Evolutionary conservation across 1,139 yeast genomes (phyloP).

Genomic region (Yamadazyma diddensiae): DNA sequence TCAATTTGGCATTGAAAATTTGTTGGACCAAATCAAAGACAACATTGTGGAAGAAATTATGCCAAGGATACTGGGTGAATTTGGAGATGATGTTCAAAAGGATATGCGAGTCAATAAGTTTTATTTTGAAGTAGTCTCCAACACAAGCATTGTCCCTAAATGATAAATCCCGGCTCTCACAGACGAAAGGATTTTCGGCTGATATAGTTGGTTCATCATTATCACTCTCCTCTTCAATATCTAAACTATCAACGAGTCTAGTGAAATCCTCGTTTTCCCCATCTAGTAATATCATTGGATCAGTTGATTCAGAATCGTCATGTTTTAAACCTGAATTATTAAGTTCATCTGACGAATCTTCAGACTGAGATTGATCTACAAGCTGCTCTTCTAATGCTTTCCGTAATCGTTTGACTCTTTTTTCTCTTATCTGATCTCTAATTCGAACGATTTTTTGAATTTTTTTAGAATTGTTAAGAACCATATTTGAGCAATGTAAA

Average conservation of each 20-base stretch:
- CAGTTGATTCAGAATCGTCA: conserved; percentile 37
- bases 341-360: conserved; percentile 1
- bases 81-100: conserved; percentile 32
- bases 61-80: conserved; percentile 45
- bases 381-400: conserved; percentile 34
- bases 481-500: conserved; percentile 50
- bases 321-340: conserved; percentile 2
- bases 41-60: conserved; percentile 49
- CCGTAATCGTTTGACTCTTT: conserved; percentile 27
- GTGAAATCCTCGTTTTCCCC: conserved; percentile 13
- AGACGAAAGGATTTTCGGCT: conserved; percentile 48
- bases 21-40: conserved; percentile 50
- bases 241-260: conserved; percentile 19
- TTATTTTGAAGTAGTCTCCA: conserved; percentile 45
- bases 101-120: conserved; percentile 39
- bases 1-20: conserved; percentile 47
- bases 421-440: conserved; percentile 35
- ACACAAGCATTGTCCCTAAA: conserved; percentile 38
- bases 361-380: conserved; percentile 4
- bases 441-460: conserved; percentile 33
- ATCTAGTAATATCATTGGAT: conserved; percentile 31
- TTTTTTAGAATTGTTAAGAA: conserved; percentile 40
- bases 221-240: conserved; percentile 37
- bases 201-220: conserved; percentile 48
- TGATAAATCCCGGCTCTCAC: conserved; percentile 29